Evolutionary conservation across 2,329 filamentous ascomycete genomes (phyloP), one percentile per base, ranked within the genome.

Genomic region (Talaromyces sp.): DNA sequence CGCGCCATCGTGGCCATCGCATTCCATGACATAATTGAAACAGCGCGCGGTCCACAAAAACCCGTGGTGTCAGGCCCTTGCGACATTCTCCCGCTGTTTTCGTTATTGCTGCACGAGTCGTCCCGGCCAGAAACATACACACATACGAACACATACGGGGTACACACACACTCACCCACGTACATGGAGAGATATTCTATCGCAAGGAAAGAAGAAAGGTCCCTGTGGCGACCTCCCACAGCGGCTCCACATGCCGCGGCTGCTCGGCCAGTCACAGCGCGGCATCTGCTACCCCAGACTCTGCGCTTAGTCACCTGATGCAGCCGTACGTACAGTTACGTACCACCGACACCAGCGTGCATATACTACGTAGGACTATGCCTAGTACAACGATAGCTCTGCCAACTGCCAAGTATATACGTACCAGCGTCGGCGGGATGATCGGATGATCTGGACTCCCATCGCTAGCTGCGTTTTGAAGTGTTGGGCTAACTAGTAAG

Each of bases 21-120:
- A 56, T 61, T 57, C 54, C 44, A 44, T 62, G 61, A 63, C 61
- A 61, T 63, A 63, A 63, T 59, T 28, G 49, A 60, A 63, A 63
- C 47, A 22, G 17, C 13, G 22, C 4, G 4, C 10, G 49, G 49
- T 52, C 49, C 49, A 52, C 49, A 17, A 15, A 15, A 44, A 47
- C 5, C 47, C 25, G 47, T 6, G 44, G 13, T 25, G 22, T 25
- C 22, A 19, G 22, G 44, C n/a, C 22, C 49, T 27, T 52, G 49
- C 22, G 49, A 33, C 54, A 30, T 33, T 30, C 27, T 56, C n/a
- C 13, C n/a, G 54, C 30, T 15, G 19, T 22, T 30, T 25, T 22
- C 42, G 42, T 47, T 47, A 47, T 47, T 6, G 4, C 10, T 19
- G 42, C 13, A 13, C 33, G 33, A 36, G 15, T 17, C 33, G 17